Percentiles rank a stretch among this genome's conserved stretches.
phyloP scores from a whole-genome alignment of 805 yeast species.

The Saccharomycopsis oosterbeekiorum region DNA sequence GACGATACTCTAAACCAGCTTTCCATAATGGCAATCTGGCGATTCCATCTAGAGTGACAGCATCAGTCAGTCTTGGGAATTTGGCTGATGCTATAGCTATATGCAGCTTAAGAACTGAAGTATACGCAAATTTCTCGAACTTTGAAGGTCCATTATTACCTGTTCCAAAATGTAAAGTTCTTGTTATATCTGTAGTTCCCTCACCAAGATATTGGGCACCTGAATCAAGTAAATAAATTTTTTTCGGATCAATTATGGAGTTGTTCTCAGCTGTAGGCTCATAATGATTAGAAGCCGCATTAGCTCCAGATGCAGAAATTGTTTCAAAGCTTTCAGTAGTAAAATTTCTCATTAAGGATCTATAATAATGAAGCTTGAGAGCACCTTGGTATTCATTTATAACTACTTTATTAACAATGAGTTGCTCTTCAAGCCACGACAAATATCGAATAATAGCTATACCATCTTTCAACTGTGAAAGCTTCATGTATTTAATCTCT shows the following conservation, averaged over 20 bases:
- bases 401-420: conserved; percentile 30
- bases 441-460: conserved; percentile 43
- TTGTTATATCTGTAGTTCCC: conserved; percentile 57
- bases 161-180: conserved; percentile 42
- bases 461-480: conserved; percentile 50
- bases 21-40: conserved; percentile 53
- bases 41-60: conserved; percentile 43
- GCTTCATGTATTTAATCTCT: conserved; percentile 42
- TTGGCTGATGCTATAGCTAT: conserved; percentile 37
- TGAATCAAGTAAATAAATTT: conserved; percentile 46
- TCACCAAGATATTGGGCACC: conserved; percentile 49
- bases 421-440: conserved; percentile 47
- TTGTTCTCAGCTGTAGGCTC: conserved; percentile 36
- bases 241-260: conserved; percentile 40
- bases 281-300: conserved; percentile 72
- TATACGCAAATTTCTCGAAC: conserved; percentile 41
- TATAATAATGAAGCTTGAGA: conserved; percentile 33
- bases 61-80: conserved; percentile 49
- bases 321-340: conserved; percentile 65
- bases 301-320: conserved; percentile 65
- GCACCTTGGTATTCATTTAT: conserved; percentile 47
- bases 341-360: conserved; percentile 36
- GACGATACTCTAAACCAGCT: conserved; percentile 47
- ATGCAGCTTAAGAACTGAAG: conserved; percentile 50
- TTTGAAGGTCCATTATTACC: conserved; percentile 30